Conservation (phyloP, 2,329 filamentous ascomycete genomes). For the Aspergillus amoenus region DNA sequence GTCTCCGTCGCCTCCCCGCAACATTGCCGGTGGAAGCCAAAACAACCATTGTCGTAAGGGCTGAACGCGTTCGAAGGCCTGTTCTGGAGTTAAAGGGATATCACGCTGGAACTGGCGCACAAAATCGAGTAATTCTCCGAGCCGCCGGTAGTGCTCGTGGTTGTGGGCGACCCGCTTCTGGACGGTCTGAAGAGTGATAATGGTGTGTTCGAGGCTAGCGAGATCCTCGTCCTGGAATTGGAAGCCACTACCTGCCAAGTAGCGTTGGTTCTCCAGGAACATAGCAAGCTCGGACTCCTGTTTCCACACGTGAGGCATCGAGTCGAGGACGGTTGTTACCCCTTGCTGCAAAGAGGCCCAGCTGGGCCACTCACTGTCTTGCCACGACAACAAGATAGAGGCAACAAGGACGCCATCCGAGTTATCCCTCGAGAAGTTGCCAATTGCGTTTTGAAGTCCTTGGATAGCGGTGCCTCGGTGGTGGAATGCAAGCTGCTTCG, state of each 20-base stretch:
- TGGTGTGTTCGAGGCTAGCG: slow-evolving; percentile 64
- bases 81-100: slow-evolving; percentile 68
- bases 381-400: slow-evolving; percentile 91
- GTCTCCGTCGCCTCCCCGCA: slow-evolving; percentile 74
- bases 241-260: slow-evolving; percentile 35
- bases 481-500: slow-evolving; percentile 84
- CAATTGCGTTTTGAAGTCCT: slow-evolving; percentile 84
- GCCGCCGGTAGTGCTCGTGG: slow-evolving; percentile 66
- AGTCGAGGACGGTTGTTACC: slow-evolving; percentile 83
- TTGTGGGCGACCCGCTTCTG: slow-evolving; percentile 68
- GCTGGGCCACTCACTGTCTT: slow-evolving; percentile 89
- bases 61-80: slow-evolving; percentile 88
- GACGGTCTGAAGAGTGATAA: slow-evolving; percentile 58
- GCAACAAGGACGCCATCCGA: slow-evolving; percentile 90
- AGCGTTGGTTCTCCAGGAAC: slow-evolving; percentile 42
- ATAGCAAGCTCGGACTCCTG: slow-evolving; percentile 69
- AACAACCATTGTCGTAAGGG: slow-evolving; percentile 90
- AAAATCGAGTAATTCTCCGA: slow-evolving; percentile 70
- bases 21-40: slow-evolving; percentile 84
- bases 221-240: slow-evolving; percentile 63
- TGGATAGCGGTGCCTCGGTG: slow-evolving; percentile 83
- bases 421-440: slow-evolving; percentile 77
- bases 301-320: slow-evolving; percentile 83
- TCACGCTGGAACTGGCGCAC: slow-evolving; percentile 71
- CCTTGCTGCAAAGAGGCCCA: slow-evolving; percentile 94